Evolutionary conservation across 768 basidiomycete species (phyloP).

Genomic region (Phlegmacium glaucopus): DNA sequence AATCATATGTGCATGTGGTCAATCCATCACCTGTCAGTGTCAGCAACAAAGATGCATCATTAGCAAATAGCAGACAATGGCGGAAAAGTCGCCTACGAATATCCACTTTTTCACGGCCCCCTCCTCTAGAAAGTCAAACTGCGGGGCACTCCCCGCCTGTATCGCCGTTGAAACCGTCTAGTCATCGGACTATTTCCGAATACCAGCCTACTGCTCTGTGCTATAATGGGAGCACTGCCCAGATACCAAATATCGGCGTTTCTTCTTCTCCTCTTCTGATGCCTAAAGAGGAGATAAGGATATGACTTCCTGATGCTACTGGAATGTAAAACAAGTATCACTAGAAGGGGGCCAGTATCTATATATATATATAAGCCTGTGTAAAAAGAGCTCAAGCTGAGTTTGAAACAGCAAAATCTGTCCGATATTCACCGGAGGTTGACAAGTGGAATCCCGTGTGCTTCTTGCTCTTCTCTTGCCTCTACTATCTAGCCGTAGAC

Average conservation of each 20-base stretch:
- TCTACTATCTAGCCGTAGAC: slow-evolving; percentile 26
- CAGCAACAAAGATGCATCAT: slow-evolving; percentile 10
- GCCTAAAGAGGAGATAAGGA: no score
- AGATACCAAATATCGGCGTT: no score
- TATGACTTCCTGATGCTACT: no score
- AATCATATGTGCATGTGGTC: slow-evolving; percentile 35
- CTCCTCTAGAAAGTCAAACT: slow-evolving; percentile 12
- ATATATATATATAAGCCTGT: background rate
- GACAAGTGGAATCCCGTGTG: no score
- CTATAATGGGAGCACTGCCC: no score
- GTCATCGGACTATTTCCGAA: background rate
- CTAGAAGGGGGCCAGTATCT: no score
- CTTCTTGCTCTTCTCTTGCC: slow-evolving; percentile 4
- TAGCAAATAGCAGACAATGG: slow-evolving; percentile 8
- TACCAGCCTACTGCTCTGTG: no score
- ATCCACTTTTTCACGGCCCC: slow-evolving; percentile 39
- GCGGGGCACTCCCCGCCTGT: background rate
- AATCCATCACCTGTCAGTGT: slow-evolving; percentile 32
- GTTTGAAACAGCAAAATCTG: slow-evolving; percentile 12
- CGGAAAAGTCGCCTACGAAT: slow-evolving; percentile 8
- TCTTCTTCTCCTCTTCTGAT: no score
- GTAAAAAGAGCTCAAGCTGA: slow-evolving; percentile 9
- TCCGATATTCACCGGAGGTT: no score
- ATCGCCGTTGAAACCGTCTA: background rate
- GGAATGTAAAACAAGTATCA: no score